A percentile compares a stretch with the other conserved stretches of the same genome.
Conservation (phyloP, 2,329 filamentous ascomycete species). For the Zymoseptoria tritici region DNA sequence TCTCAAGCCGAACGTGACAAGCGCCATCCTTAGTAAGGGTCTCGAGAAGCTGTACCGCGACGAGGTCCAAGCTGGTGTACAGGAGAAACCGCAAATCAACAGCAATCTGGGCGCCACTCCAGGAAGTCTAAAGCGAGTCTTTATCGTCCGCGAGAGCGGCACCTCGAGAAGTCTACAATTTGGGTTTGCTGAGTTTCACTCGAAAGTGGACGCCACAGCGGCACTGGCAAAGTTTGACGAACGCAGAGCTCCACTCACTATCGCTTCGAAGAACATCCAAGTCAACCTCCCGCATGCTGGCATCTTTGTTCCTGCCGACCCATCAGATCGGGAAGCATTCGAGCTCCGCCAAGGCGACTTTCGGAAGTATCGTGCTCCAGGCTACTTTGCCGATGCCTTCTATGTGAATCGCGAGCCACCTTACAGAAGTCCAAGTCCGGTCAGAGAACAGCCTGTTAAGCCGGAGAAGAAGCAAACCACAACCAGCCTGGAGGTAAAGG, state of each 20-base stretch:
- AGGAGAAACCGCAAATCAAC: not conserved
- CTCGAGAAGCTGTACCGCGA: constrained; percentile 63
- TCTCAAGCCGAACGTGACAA: constrained; percentile 61
- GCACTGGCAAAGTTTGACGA: constrained; percentile 66
- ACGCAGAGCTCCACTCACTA: constrained; percentile 63
- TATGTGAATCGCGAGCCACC: constrained; percentile 19
- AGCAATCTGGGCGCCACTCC: constrained; percentile 47
- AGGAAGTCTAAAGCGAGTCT: constrained; percentile 67
- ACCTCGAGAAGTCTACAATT: constrained; percentile 70
- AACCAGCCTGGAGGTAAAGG: not conserved
- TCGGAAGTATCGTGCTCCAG: constrained; percentile 17
- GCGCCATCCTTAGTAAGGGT: constrained; percentile 65
- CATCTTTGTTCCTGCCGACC: constrained; percentile 69
- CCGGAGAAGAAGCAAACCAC: not conserved
- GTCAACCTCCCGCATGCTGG: constrained; percentile 75
- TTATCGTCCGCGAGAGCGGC: constrained; percentile 65
- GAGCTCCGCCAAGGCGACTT: constrained; percentile 8
- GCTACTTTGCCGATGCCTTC: constrained; percentile 17
- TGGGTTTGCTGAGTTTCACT: constrained; percentile 77
- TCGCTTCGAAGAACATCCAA: constrained; percentile 63
- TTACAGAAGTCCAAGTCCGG: not conserved
- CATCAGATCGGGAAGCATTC: constrained; percentile 36
- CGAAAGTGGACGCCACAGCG: constrained; percentile 63
- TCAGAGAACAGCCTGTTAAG: not conserved
- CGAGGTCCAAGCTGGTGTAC: not conserved